Base-by-base conservation (phyloP, 2,329 filamentous ascomycete genomes). In the Aspergillus luchuensis region DNA sequence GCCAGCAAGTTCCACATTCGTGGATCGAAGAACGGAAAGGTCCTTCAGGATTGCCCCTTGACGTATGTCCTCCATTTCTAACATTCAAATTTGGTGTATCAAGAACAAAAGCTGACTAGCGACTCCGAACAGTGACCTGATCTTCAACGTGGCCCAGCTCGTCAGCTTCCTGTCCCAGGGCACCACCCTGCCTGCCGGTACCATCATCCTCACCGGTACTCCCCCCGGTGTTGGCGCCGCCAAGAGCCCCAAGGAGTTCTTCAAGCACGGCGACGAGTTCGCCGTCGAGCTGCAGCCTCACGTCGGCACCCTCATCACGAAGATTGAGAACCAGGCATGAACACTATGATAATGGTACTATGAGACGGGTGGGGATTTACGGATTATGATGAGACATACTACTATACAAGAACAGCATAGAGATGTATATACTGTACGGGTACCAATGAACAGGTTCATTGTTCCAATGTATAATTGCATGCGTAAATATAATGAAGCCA, bases 91-190 rank as follows among this genome's bases (percentile, higher is more conserved):
- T 2, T 7, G 8, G 25, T 28, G 25, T 28, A 28, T 8, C 25
- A 28, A 28, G 25, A 15, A 23, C 33, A 3, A 45, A 13, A 36
- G 30, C 63, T 70, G 61, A 69, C 36, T 2, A 7, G 30, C 36
- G 8, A 28, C 0, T n/a, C 10, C 8, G 8, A 17, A 57, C 62
- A 85, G 81, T 30, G 83, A 86, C 39, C 72, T 86, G 23, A 85
- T 86, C 59, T 86, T 85, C 68, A 78, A 72, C 21, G 78, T 87
- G 10, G 76, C 80, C 1, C 72, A 80, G 59, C 74, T 76, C 38
- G 67, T 82, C 56, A 74, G 68, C 62, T 76, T 75, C 62, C 66
- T 78, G 25, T 75, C 72, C 1, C 76, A 78, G 60, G 78, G 78
- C 5, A 80, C 76, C 5, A 80, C 78, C 3, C 65, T 80, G 5